A percentile compares a stretch with the other conserved stretches of the same genome.
These are phyloP conservation scores for Monosporascus sp. DNA, from an alignment of 2,329 filamentous ascomycete species.

Conservation along the genomic window DNA sequence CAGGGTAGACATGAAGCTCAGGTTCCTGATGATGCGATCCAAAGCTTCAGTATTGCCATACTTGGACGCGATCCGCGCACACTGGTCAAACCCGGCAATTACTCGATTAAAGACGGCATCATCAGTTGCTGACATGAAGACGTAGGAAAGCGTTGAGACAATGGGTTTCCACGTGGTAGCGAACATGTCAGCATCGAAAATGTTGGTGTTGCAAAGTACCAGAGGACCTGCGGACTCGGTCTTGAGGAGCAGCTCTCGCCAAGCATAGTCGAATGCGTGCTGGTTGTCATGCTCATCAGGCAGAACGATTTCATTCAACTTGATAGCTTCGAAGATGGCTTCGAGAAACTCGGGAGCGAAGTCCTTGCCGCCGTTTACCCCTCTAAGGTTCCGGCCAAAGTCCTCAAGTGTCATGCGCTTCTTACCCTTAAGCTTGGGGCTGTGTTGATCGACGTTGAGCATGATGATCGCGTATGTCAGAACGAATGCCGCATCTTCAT, in stretches of 20 bases:
- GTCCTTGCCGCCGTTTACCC: constrained; percentile 79
- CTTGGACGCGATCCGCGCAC: constrained; percentile 82
- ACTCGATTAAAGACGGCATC: constrained; percentile 92
- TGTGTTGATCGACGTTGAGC: constrained; percentile 95
- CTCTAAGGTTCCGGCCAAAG: constrained; percentile 84
- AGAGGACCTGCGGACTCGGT: constrained; percentile 70
- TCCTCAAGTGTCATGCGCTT: constrained; percentile 81
- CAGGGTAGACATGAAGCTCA: constrained; percentile 86
- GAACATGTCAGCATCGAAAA: constrained; percentile 98
- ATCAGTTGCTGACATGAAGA: constrained; percentile 98
- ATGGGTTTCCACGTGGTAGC: constrained; percentile 93
- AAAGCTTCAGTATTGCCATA: constrained; percentile 80
- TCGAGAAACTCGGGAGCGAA: constrained; percentile 80
- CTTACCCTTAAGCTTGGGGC: constrained; percentile 73
- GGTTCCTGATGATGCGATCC: constrained; percentile 86
- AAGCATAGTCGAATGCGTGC: constrained; percentile 94
- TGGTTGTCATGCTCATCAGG: constrained; percentile 97
- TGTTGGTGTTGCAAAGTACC: constrained; percentile 79
- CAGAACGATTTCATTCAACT: constrained; percentile 88
- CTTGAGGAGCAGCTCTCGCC: constrained; percentile 90
- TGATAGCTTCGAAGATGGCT: constrained; percentile 86
- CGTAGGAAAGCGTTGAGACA: constrained; percentile 89
- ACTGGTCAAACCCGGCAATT: constrained; percentile 93
- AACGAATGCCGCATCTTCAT: constrained; percentile 84
- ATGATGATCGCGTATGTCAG: constrained; percentile 96